phyloP scores from a whole-genome alignment of 495 filamentous ascomycete species.

The Podospora appendiculata region DNA sequence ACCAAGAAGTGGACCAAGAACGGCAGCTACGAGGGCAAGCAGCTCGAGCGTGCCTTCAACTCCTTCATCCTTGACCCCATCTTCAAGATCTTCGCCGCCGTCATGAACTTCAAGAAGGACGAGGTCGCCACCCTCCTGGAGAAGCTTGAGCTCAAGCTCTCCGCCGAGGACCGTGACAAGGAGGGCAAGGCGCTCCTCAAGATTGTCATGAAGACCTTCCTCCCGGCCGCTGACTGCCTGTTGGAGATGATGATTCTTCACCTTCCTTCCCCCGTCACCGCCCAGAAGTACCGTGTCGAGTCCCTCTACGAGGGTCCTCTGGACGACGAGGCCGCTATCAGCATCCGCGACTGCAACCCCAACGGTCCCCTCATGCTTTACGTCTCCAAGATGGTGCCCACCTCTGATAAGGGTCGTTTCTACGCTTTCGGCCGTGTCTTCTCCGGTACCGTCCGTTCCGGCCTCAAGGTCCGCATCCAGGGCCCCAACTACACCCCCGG shows the following conservation, averaged over 20 bases:
- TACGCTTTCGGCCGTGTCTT: conserved; percentile 99
- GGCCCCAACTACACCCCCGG: conserved; percentile 97
- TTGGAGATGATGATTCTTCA: conserved; percentile 99
- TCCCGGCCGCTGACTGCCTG: conserved; percentile 95
- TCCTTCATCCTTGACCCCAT: conserved; percentile 98
- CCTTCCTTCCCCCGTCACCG: conserved; percentile 89
- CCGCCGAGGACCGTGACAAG: conserved; percentile 78
- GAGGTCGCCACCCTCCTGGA: conserved; percentile 73
- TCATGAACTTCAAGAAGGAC: conserved; percentile 99
- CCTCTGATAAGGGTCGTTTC: conserved; percentile 99
- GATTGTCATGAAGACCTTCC: conserved; percentile 95
- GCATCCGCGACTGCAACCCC: conserved; percentile 95
- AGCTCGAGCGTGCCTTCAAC: conserved; percentile 96
- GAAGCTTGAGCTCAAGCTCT: conserved; percentile 90
- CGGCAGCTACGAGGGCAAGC: conserved; percentile 70
- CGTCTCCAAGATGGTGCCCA: conserved; percentile 99
- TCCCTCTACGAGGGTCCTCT: conserved; percentile 96
- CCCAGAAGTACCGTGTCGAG: conserved; percentile 97
- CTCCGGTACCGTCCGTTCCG: conserved; percentile 91
- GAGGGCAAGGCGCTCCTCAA: conserved; percentile 97
- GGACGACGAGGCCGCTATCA: conserved; percentile 86
- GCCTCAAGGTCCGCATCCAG: conserved; percentile 99
- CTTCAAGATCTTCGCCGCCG: conserved; percentile 91
- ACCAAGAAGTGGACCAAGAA: conserved; percentile 99
- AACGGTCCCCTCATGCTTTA: conserved; percentile 99